A percentile compares a stretch with the other conserved stretches of the same genome.
These are phyloP conservation scores for Cryphonectria nitschkei DNA, from an alignment of 2,329 filamentous ascomycete species.

Conservation along the genomic window DNA sequence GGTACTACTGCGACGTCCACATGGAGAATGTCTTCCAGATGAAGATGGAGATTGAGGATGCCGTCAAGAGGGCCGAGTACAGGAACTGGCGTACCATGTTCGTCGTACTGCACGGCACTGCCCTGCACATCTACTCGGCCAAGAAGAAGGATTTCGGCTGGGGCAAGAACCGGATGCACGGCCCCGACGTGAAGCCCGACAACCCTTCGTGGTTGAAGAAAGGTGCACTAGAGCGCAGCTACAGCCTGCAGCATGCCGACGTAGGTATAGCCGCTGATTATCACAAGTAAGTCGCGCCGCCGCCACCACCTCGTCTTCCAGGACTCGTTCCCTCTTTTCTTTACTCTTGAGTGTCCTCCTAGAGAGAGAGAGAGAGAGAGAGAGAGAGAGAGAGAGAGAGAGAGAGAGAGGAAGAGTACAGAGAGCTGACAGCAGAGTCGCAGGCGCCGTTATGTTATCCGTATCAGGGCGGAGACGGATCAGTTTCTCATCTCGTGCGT, in stretches of 20 bases:
- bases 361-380: too few species aligned
- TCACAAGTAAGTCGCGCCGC: slow-evolving; percentile 57
- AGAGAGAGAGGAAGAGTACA: not conserved
- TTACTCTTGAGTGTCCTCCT: not conserved
- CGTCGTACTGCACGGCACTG: slow-evolving; percentile 68
- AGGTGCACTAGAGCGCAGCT: slow-evolving; percentile 65
- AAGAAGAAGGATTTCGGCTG: slow-evolving; percentile 59
- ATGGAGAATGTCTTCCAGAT: slow-evolving; percentile 61
- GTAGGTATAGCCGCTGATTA: slow-evolving; percentile 75
- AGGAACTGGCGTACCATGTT: slow-evolving; percentile 68
- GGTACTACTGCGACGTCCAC: slow-evolving; percentile 59
- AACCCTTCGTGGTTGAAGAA: slow-evolving; percentile 55
- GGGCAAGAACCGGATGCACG: slow-evolving; percentile 50
- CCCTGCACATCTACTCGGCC: slow-evolving; percentile 66
- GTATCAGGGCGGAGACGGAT: slow-evolving; percentile 73
- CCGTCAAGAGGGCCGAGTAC: slow-evolving; percentile 64
- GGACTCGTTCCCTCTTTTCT: not conserved
- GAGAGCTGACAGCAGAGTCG: slow-evolving; percentile 24
- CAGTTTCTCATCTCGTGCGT: slow-evolving; percentile 72
- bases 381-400: not conserved
- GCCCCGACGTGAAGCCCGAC: slow-evolving; percentile 53
- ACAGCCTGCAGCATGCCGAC: slow-evolving; percentile 75
- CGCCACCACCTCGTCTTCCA: not conserved
- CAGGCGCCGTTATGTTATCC: slow-evolving; percentile 67
- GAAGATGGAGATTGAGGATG: slow-evolving; percentile 69